phyloP scores from a whole-genome alignment of 2,329 filamentous ascomycete genomes.

The Fusarium irregulare region DNA sequence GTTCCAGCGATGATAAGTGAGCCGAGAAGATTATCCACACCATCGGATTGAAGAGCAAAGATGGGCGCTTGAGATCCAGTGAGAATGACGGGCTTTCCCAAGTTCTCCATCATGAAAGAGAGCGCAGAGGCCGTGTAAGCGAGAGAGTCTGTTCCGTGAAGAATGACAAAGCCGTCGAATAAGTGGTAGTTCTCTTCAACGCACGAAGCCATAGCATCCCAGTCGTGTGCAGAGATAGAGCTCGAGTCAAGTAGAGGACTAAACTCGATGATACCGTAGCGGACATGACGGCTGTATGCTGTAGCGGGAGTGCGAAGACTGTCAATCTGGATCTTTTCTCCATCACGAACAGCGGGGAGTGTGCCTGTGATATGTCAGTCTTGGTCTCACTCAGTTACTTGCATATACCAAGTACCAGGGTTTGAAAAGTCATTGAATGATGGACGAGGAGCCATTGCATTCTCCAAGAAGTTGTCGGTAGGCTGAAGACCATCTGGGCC shows the following conservation, averaged over 20 bases:
- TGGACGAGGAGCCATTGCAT: constrained; percentile 82
- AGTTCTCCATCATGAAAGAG: constrained; percentile 91
- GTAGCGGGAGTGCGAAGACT: constrained; percentile 84
- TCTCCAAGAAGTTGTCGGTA: constrained; percentile 81
- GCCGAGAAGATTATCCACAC: constrained; percentile 88
- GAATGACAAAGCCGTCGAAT: constrained; percentile 90
- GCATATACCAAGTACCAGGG: constrained; percentile 31
- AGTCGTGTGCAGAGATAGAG: constrained; percentile 86
- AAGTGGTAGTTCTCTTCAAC: constrained; percentile 86
- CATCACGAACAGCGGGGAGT: constrained; percentile 64
- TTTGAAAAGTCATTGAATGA: constrained; percentile 80
- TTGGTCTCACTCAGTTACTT: no score
- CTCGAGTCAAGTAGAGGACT: constrained; percentile 86
- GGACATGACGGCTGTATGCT: constrained; percentile 81
- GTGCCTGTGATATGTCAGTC: constrained; percentile 51
- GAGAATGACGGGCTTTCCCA: constrained; percentile 90
- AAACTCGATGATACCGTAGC: constrained; percentile 88
- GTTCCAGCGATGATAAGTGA: constrained; percentile 91
- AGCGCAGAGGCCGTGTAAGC: constrained; percentile 90
- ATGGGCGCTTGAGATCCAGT: constrained; percentile 88
- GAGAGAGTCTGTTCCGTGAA: constrained; percentile 91
- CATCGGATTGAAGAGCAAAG: constrained; percentile 90
- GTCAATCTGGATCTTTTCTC: constrained; percentile 64
- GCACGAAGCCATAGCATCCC: constrained; percentile 84
- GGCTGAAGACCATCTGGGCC: constrained; percentile 84